A percentile compares a stretch with the other conserved stretches of the same genome.
Evolutionary conservation across 805 yeast species (phyloP).

Genomic region (Wickerhamomyces ciferrii): DNA sequence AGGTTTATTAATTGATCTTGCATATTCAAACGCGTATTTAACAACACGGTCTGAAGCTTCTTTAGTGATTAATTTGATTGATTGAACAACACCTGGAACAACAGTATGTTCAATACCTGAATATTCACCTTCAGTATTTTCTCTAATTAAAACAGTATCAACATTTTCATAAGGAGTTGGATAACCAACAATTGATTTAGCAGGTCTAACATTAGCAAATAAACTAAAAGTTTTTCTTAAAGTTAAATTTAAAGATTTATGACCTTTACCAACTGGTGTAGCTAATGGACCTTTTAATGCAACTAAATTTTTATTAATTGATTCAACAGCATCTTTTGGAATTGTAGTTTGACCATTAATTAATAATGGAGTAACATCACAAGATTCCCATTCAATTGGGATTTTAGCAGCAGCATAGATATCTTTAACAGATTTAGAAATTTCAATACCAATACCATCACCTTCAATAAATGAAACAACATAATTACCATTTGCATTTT

Average conservation of each 20-base stretch:
- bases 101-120: conserved; percentile 98
- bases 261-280: conserved; percentile 98
- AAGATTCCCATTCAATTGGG: conserved; percentile 96
- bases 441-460: conserved; percentile 97
- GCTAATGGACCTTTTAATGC: conserved; percentile 98
- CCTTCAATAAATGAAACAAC: conserved; percentile 96
- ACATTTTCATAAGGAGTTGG: conserved; percentile 78
- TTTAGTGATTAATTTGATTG: conserved; percentile 93
- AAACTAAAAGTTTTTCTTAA: conserved; percentile 94
- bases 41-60: conserved; percentile 96
- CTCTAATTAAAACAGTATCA: conserved; percentile 94
- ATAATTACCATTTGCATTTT: conserved; percentile 75
- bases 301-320: conserved; percentile 87
- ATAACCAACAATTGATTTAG: conserved; percentile 89
- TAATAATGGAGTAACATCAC: conserved; percentile 91
- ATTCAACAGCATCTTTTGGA: conserved; percentile 87
- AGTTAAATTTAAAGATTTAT: conserved; percentile 94
- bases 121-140: conserved; percentile 99
- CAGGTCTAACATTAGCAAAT: conserved; percentile 97
- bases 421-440: conserved; percentile 88
- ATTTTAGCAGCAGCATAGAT: conserved; percentile 92
- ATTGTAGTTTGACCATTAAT: conserved; percentile 91
- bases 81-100: conserved; percentile 97
- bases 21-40: conserved; percentile 96
- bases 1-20: conserved; percentile 80